phyloP scores from a whole-genome alignment of 441 rosid genomes.

The Sinapis alba region DNA sequence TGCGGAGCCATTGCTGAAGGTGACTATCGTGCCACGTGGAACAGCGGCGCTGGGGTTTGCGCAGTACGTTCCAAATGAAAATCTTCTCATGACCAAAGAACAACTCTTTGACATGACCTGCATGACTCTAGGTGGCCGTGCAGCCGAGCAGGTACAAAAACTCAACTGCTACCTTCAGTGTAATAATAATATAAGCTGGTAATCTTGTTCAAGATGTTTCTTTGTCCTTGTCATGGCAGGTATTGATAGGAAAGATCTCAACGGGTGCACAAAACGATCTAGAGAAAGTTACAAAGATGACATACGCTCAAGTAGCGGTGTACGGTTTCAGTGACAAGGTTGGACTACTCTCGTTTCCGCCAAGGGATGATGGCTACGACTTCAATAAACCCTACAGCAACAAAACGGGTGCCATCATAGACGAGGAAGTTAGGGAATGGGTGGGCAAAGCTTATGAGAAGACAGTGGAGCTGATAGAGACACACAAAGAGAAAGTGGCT shows the following conservation, averaged over 20 bases:
- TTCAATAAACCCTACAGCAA: slow-evolving; percentile 75
- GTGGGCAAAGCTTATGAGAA: slow-evolving; percentile 57
- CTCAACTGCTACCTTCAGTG: background rate
- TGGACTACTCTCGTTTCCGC: slow-evolving; percentile 76
- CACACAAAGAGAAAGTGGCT: slow-evolving; percentile 65
- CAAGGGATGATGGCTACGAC: slow-evolving; percentile 58
- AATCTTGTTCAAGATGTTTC: background rate
- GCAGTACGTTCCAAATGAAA: slow-evolving; percentile 76
- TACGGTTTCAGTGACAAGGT: slow-evolving; percentile 81
- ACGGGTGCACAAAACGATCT: slow-evolving; percentile 80
- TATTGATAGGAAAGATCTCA: slow-evolving; percentile 68
- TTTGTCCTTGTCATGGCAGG: slow-evolving; percentile 40
- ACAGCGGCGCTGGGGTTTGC: slow-evolving; percentile 85
- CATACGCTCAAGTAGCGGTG: slow-evolving; percentile 75
- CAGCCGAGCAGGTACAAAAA: slow-evolving; percentile 67
- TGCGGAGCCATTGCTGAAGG: slow-evolving; percentile 75
- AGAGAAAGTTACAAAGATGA: slow-evolving; percentile 81
- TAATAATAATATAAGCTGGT: no score
- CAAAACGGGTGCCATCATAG: slow-evolving; percentile 70
- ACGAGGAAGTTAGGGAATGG: slow-evolving; percentile 70
- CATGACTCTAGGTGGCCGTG: slow-evolving; percentile 85
- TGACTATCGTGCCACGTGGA: slow-evolving; percentile 81
- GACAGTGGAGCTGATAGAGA: slow-evolving; percentile 53
- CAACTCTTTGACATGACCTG: slow-evolving; percentile 81
- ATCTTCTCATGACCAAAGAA: slow-evolving; percentile 79